A percentile compares a stretch with the other conserved stretches of the same genome.
Evolutionary conservation across 2,329 filamentous ascomycete genomes (phyloP).

Genomic region (Pyricularia pennisetigena): DNA sequence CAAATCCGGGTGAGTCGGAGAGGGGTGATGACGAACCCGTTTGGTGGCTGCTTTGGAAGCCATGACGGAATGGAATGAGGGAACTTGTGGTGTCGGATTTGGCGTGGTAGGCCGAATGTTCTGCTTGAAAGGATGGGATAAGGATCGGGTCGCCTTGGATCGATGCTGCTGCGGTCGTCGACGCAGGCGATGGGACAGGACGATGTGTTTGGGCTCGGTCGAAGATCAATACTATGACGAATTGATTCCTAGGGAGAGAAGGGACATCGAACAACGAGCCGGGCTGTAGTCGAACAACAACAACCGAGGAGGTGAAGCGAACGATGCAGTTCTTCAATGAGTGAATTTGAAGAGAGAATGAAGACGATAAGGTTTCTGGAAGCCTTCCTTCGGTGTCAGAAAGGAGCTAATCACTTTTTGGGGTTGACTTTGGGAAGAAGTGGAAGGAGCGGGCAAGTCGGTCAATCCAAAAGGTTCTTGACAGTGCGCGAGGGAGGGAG

Average conservation of each 20-base stretch:
- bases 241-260: background rate
- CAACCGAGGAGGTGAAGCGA: background rate
- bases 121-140: slow-evolving; percentile 8
- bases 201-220: background rate
- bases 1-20: background rate
- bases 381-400: background rate
- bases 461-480: background rate
- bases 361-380: background rate
- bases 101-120: background rate
- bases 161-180: background rate
- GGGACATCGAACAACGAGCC: background rate
- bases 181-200: background rate
- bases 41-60: slow-evolving; percentile 65
- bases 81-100: background rate
- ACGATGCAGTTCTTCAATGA: background rate
- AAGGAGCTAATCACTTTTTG: background rate
- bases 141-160: background rate
- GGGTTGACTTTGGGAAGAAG: background rate
- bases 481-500: background rate
- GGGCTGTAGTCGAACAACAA: background rate
- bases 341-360: background rate
- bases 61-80: slow-evolving; percentile 31
- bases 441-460: background rate
- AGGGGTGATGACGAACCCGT: slow-evolving; percentile 33
- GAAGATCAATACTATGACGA: background rate